Evolutionary conservation across 1,139 yeast species (phyloP).

Genomic region (Arxiozyma slooffiae): DNA sequence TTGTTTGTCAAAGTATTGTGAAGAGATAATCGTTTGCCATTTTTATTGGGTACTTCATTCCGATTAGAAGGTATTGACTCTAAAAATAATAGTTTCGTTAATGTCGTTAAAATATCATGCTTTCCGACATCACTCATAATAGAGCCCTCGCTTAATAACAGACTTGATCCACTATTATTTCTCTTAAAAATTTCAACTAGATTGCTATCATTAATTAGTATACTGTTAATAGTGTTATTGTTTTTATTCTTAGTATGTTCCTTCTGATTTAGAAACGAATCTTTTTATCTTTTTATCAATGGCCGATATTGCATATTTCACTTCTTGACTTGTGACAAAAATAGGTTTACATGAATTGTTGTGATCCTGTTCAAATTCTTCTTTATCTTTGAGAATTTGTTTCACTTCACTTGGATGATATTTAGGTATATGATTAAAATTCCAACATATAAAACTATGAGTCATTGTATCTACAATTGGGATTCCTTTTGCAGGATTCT

Average conservation of each 20-base stretch:
- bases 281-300: constrained; percentile 57
- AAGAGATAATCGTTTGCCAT: not conserved
- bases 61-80: constrained; percentile 2
- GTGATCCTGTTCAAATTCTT: constrained; percentile 23
- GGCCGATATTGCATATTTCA: constrained; percentile 71
- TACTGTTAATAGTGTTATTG: not conserved
- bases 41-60: not conserved
- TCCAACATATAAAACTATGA: constrained; percentile 53
- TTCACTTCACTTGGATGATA: constrained; percentile 11
- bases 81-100: constrained; percentile 1
- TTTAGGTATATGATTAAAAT: constrained; percentile 21
- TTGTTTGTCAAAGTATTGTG: not conserved
- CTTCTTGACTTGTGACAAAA: constrained; percentile 58
- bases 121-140: constrained; percentile 11
- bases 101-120: not conserved
- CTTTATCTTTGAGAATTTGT: constrained; percentile 15
- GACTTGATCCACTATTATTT: constrained; percentile 8
- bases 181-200: not conserved
- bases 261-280: constrained; percentile 44
- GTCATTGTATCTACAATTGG: constrained; percentile 63
- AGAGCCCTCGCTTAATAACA: constrained; percentile 20
- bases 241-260: constrained; percentile 3
- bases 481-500: constrained; percentile 60
- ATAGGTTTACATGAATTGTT: constrained; percentile 34
- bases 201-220: not conserved